These are phyloP conservation scores for Beauveria medogensis DNA, from an alignment of 2,329 filamentous ascomycete species.

Conservation along the genomic window DNA sequence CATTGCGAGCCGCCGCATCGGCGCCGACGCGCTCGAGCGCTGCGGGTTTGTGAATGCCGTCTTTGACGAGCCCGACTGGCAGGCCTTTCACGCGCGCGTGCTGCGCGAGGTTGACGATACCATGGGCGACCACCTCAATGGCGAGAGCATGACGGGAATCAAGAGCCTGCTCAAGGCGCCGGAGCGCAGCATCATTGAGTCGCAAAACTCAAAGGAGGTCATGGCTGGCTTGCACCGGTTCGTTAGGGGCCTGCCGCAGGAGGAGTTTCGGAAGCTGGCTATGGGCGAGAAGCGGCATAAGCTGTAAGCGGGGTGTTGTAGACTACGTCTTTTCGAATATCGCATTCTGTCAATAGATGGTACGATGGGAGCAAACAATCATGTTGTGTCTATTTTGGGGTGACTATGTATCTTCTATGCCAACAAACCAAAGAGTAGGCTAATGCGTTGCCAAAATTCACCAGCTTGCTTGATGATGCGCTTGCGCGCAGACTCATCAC, in stretches of 20 bases:
- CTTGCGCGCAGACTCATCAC: slow-evolving; percentile 37
- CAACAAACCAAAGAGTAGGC: slow-evolving; percentile 72
- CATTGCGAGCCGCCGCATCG: slow-evolving; percentile 77
- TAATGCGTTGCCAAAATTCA: slow-evolving; percentile 79
- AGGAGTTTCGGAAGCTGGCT: slow-evolving; percentile 80
- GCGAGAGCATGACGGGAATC: slow-evolving; percentile 71
- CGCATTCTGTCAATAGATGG: background rate
- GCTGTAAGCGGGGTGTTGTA: slow-evolving; percentile 42
- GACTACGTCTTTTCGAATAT: no score
- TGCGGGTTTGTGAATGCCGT: slow-evolving; percentile 83
- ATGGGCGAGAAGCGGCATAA: slow-evolving; percentile 91
- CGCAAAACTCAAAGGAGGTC: slow-evolving; percentile 74
- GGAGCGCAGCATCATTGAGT: slow-evolving; percentile 63
- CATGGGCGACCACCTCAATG: slow-evolving; percentile 70
- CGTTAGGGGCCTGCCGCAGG: slow-evolving; percentile 69
- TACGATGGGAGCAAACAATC: background rate
- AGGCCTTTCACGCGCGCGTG: slow-evolving; percentile 63
- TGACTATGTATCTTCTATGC: slow-evolving; percentile 24
- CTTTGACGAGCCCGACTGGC: slow-evolving; percentile 57
- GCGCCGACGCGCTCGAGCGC: slow-evolving; percentile 61
- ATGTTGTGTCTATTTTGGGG: background rate
- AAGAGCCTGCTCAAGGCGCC: slow-evolving; percentile 75
- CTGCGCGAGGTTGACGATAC: slow-evolving; percentile 72
- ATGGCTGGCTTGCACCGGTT: slow-evolving; percentile 81
- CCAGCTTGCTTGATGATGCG: slow-evolving; percentile 55